Evolutionary conservation across 352 stramenopile species (phyloP), one percentile per base, ranked within the genome.

Genomic region (Phytophthora sojae): DNA sequence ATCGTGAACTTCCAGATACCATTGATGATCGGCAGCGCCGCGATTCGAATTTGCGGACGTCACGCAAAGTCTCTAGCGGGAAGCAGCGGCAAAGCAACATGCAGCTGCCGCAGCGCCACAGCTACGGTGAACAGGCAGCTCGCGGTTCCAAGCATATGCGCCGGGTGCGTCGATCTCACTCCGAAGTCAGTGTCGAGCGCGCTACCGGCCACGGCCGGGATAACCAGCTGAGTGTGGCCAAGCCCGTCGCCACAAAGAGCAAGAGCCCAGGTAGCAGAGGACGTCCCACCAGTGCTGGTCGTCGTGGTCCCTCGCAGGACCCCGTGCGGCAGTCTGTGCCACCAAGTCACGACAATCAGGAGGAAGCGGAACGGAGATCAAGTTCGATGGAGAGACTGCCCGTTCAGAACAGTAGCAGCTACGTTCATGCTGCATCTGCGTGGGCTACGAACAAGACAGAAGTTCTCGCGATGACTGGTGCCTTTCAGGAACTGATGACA

Each of bases 371-470:
- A n/a, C 73, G 65, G 11, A 80, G 71, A 37, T 79, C 77, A 6
- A 79, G 69, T 15, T 77, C 83, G 4, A 82, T 76, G 19, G 86
- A 92, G 51, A 81, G 83, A 57, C 64, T 92, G 4, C 61, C 85
- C 19, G 69, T 82, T 4, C 79, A 85, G 57, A 72, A 76, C 21
- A 90, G 79, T 62, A 82, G 70, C 17, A 93, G 85, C 62, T 89
- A 81, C 45, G 87, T 94, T 2, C 85, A 86, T 55, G 85, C 83
- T 2, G 85, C 85, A 14, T 94, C 87, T 4, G 87, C 87, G 0
- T 93, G 81, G 88, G 79, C 82, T 32, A 95, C 84, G 21, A 90
- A 91, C 67, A 84, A 87, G 54, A 93, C 77, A 4, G 88, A 94
- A 63, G 81, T 79, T 49, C 73, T 92, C 17, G 89, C 89, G 0